Evolutionary conservation across 768 basidiomycete genomes (phyloP).

Genomic region (Trametes punicea): DNA sequence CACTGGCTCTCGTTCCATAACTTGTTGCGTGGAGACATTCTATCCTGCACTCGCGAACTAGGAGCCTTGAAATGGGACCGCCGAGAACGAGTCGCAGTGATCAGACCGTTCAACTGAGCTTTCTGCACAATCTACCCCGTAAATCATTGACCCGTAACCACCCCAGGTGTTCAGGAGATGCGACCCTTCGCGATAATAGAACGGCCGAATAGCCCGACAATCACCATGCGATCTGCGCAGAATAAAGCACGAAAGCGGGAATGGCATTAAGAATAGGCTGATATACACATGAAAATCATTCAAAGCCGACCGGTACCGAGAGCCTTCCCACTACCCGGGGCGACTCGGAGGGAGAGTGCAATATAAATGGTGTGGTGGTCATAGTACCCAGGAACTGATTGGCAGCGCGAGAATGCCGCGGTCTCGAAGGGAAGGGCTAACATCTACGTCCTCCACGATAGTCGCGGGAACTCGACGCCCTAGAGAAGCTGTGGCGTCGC

Average conservation of each 20-base stretch:
- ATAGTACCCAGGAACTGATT: slow-evolving; percentile 18
- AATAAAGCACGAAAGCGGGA: slow-evolving; percentile 4
- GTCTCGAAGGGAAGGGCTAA: slow-evolving; percentile 2
- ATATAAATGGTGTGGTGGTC: slow-evolving; percentile 13
- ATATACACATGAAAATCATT: neutral
- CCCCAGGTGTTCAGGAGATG: no score
- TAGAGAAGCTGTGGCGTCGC: neutral
- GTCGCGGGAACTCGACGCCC: slow-evolving; percentile 14
- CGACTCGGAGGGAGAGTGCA: neutral
- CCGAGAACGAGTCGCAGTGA: no score
- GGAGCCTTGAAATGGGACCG: no score
- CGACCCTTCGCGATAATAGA: no score
- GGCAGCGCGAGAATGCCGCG: slow-evolving; percentile 12
- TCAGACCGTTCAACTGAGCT: no score
- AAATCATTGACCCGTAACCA: no score
- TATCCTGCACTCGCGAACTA: no score
- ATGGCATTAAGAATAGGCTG: neutral
- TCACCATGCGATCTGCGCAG: no score
- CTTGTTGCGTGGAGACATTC: no score
- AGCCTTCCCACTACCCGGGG: slow-evolving; percentile 3
- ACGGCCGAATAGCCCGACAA: no score
- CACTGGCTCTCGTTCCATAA: no score
- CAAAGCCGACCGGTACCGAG: slow-evolving; percentile 9
- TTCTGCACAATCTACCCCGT: no score
- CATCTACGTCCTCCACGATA: slow-evolving; percentile 7